Conservation (phyloP, 306 rosid species). For the Argentina anserina region DNA sequence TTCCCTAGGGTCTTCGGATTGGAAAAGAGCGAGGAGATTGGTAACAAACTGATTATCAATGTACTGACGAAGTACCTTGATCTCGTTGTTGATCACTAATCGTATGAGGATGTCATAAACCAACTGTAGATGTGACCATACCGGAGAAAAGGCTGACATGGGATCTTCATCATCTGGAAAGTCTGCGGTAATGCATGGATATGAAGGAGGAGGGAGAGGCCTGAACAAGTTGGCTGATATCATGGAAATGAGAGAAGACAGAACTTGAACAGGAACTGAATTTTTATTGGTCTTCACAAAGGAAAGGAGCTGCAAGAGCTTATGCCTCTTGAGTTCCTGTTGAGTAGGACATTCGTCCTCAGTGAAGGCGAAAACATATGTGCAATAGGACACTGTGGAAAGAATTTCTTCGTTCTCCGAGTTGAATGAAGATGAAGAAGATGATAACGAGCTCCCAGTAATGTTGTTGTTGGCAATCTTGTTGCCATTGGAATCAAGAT, state of each 20-base stretch:
- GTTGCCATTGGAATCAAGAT: slow-evolving; percentile 27
- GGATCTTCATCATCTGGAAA: slow-evolving; percentile 60
- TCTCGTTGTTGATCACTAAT: slow-evolving; percentile 42
- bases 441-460: slow-evolving; percentile 10
- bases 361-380: slow-evolving; percentile 37
- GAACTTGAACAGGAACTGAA: slow-evolving; percentile 26
- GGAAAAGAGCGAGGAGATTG: slow-evolving; percentile 58
- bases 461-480: neutral
- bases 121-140: slow-evolving; percentile 64
- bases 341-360: slow-evolving; percentile 51
- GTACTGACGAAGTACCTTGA: slow-evolving; percentile 29
- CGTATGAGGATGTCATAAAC: slow-evolving; percentile 61
- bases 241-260: slow-evolving; percentile 52
- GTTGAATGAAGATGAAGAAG: slow-evolving; percentile 33
- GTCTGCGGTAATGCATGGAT: slow-evolving; percentile 22
- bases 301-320: slow-evolving; percentile 50
- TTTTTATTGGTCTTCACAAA: slow-evolving; percentile 48
- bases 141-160: slow-evolving; percentile 38
- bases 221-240: slow-evolving; percentile 54
- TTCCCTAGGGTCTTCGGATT: slow-evolving; percentile 74
- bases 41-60: slow-evolving; percentile 46
- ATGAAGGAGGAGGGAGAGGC: slow-evolving; percentile 74
- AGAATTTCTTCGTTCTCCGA: slow-evolving; percentile 51
- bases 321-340: slow-evolving; percentile 52
- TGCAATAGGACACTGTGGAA: slow-evolving; percentile 47